Conservation (phyloP, 306 rosid species). For the Macrotyloma uniflorum region DNA sequence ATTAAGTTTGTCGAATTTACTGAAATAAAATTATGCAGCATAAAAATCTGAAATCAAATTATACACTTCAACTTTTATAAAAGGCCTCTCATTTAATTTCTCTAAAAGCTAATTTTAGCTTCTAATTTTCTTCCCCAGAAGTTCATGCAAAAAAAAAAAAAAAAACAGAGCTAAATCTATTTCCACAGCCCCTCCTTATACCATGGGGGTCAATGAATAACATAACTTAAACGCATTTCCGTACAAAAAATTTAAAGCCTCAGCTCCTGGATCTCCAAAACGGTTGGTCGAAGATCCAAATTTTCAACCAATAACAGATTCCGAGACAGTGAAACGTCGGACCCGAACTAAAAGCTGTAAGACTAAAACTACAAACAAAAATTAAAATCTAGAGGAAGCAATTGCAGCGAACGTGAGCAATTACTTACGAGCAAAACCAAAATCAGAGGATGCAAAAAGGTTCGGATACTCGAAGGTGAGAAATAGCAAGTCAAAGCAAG, state of each 20-base stretch:
- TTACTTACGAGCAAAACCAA: not conserved
- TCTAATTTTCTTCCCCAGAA: not conserved
- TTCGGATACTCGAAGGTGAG: not conserved
- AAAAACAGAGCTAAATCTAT: not conserved
- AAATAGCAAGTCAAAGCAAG: conserved; percentile 23
- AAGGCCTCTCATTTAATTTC: not conserved
- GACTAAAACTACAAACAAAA: not conserved
- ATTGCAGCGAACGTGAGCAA: not conserved
- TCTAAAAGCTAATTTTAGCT: not conserved
- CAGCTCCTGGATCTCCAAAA: conserved; percentile 15
- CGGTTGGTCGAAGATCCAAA: conserved; percentile 21
- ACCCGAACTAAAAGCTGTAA: not conserved
- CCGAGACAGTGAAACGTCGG: not conserved
- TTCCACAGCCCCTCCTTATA: not conserved
- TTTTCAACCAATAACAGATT: not conserved
- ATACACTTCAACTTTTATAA: not conserved
- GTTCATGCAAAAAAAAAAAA: not conserved
- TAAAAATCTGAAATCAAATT: not conserved
- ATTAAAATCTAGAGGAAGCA: not conserved
- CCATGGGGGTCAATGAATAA: not conserved
- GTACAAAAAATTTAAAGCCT: not conserved
- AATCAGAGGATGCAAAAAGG: not conserved
- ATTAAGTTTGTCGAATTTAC: not conserved
- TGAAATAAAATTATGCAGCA: not conserved
- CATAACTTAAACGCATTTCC: not conserved